phyloP scores from a whole-genome alignment of 768 basidiomycete genomes.

The Lactarius vividus region DNA sequence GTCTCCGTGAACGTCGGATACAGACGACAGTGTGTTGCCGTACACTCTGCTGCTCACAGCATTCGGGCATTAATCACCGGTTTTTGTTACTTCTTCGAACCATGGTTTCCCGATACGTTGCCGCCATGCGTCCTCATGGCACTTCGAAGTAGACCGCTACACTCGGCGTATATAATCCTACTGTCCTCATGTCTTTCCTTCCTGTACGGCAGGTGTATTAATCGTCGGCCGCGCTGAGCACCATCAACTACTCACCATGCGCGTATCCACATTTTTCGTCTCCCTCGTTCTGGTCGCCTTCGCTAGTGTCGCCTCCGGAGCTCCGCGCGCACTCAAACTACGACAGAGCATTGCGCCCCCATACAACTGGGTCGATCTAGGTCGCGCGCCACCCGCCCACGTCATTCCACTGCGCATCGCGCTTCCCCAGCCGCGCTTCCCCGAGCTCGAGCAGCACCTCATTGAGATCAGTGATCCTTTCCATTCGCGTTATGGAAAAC shows the following conservation, averaged over 20 bases:
- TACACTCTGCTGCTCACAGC: too few relatives aligned
- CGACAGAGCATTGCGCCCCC: constrained; percentile 50
- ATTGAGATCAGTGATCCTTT: constrained; percentile 31
- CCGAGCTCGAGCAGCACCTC: constrained; percentile 30
- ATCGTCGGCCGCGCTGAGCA: too few relatives aligned
- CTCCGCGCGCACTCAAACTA: constrained; percentile 31
- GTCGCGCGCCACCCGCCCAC: constrained; percentile 45
- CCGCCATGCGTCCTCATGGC: too few relatives aligned
- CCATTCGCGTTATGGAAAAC: constrained; percentile 30
- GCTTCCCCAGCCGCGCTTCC: constrained; percentile 30
- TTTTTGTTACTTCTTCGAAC: too few relatives aligned
- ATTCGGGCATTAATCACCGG: too few relatives aligned
- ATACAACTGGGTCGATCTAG: constrained; percentile 45
- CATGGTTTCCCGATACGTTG: too few relatives aligned
- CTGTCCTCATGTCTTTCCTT: too few relatives aligned
- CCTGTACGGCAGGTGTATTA: too few relatives aligned
- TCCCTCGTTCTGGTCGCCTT: constrained; percentile 9
- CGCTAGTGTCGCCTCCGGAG: background rate
- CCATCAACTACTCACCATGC: constrained; percentile 5
- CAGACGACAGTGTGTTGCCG: too few relatives aligned
- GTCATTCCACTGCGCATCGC: constrained; percentile 47
- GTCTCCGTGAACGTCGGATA: too few relatives aligned
- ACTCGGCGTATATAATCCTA: too few relatives aligned
- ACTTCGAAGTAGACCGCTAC: too few relatives aligned
- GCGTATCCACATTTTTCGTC: background rate